Conservation (phyloP, 345 rosid species). For the Luvunga scandens region DNA sequence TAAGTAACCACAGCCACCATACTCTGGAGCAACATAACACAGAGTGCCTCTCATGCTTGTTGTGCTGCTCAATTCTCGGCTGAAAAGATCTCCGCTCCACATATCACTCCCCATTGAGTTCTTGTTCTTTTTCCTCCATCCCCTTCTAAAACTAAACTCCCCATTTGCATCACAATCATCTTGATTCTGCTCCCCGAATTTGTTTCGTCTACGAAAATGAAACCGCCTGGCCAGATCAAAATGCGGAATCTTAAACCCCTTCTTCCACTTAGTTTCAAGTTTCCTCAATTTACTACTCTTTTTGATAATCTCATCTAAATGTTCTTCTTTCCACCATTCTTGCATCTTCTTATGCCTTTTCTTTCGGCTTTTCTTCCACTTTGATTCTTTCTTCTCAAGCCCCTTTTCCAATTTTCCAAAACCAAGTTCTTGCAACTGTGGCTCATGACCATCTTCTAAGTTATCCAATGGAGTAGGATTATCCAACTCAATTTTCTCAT, state of each 20-base stretch:
- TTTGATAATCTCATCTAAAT: slow-evolving; percentile 59
- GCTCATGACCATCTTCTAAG: slow-evolving; percentile 41
- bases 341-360: slow-evolving; percentile 78
- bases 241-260: slow-evolving; percentile 53
- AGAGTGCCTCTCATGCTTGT: slow-evolving; percentile 99
- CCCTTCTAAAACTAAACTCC: slow-evolving; percentile 92
- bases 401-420: slow-evolving; percentile 41
- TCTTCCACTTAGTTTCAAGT: slow-evolving; percentile 60
- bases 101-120: slow-evolving; percentile 72
- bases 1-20: slow-evolving; percentile 79
- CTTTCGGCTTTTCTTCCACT: slow-evolving; percentile 36
- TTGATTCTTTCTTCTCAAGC: slow-evolving; percentile 45
- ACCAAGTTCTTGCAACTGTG: slow-evolving; percentile 29
- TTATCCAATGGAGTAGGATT: slow-evolving; percentile 39
- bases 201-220: slow-evolving; percentile 41
- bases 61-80: slow-evolving; percentile 97
- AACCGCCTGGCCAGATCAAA: slow-evolving; percentile 45
- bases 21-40: slow-evolving; percentile 95
- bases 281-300: slow-evolving; percentile 36
- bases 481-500: slow-evolving; percentile 43
- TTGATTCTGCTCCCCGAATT: slow-evolving; percentile 36
- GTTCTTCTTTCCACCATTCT: slow-evolving; percentile 99
- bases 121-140: slow-evolving; percentile 57
- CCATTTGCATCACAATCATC: slow-evolving; percentile 47
- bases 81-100: slow-evolving; percentile 95